phyloP scores from a whole-genome alignment of 768 basidiomycete genomes.

The Serendipita sp. region DNA sequence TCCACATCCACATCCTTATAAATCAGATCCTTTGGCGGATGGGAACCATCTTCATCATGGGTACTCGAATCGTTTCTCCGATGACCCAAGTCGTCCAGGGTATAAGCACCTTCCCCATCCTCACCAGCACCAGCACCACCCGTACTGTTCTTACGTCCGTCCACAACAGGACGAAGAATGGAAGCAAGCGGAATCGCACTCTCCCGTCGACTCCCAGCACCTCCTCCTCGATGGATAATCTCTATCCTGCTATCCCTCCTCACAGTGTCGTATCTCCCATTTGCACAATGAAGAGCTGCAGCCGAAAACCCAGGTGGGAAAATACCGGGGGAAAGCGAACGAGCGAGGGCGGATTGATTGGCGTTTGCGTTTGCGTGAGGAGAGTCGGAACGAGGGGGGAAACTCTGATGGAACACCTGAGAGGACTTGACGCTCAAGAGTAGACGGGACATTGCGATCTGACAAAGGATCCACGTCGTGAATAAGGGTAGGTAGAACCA shows the following conservation, averaged over 20 bases:
- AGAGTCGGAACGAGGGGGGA: not conserved
- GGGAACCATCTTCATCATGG: not conserved
- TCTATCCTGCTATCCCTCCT: not conserved
- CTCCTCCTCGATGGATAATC: not conserved
- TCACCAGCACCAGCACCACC: no score
- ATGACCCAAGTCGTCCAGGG: no score
- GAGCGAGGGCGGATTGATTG: not conserved
- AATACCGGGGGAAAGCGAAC: not conserved
- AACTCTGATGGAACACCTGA: not conserved
- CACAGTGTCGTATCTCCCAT: not conserved
- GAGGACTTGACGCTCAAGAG: not conserved
- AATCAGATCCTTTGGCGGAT: not conserved
- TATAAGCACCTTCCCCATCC: no score
- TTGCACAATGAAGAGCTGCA: not conserved
- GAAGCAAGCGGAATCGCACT: no score
- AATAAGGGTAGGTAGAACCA: not conserved
- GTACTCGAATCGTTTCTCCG: no score
- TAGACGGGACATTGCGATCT: not conserved
- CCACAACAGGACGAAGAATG: no score
- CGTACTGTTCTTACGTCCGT: no score
- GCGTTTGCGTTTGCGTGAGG: not conserved
- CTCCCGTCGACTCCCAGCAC: no score
- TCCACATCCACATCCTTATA: no score
- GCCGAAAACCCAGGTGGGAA: not conserved
- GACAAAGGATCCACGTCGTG: not conserved